Evolutionary conservation across 306 rosid genomes (phyloP).

Genomic region (Cyamopsis tetragonoloba): DNA sequence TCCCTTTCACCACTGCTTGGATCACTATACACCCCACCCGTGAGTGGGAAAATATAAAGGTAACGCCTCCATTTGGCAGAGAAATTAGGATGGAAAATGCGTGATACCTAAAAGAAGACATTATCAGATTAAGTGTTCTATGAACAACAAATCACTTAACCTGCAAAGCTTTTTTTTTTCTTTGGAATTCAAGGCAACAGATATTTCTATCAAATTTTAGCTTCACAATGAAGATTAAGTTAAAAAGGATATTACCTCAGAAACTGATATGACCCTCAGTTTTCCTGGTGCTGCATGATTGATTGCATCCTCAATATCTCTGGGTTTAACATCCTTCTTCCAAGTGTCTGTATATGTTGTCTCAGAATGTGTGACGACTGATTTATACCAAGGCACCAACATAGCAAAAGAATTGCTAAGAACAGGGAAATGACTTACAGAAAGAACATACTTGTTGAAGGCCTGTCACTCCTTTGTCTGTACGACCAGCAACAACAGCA

Average conservation of each 20-base stretch:
- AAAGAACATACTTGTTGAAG: conserved; percentile 89
- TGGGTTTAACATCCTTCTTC: conserved; percentile 69
- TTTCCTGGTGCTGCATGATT: conserved; percentile 68
- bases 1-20: conserved; percentile 36
- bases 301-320: conserved; percentile 71
- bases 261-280: conserved; percentile 61
- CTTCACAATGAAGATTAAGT: conserved; percentile 16
- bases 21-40: conserved; percentile 38
- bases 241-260: conserved; percentile 50
- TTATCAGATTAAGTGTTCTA: conserved; percentile 1
- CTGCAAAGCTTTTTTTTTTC: neutral
- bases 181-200: neutral
- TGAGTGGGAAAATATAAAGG: conserved; percentile 79
- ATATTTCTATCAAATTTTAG: conserved; percentile 18
- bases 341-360: conserved; percentile 62
- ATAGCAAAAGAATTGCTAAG: neutral
- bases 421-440: conserved; percentile 50
- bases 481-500: conserved; percentile 86
- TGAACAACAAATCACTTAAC: conserved; percentile 16
- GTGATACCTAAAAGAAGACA: conserved; percentile 67
- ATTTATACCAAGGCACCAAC: neutral
- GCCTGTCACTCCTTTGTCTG: conserved; percentile 97
- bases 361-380: neutral
- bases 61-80: conserved; percentile 96
- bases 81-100: conserved; percentile 84